Evolutionary conservation across 2,329 filamentous ascomycete species (phyloP), one percentile per base, ranked within the genome.

Genomic region (Mollisiaceae sp.): DNA sequence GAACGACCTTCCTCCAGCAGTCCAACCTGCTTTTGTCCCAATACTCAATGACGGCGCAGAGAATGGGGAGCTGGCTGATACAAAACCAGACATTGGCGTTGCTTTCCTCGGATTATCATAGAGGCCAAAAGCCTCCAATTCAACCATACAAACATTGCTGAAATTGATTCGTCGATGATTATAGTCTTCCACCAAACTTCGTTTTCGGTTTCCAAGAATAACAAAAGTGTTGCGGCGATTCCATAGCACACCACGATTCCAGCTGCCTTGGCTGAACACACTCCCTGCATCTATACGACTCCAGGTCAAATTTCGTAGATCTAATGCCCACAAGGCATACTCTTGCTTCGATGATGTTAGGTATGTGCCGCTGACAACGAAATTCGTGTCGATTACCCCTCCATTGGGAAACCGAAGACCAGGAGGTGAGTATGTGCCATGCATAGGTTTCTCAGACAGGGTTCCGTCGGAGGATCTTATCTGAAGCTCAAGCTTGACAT

Each of bases 81-180:
- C 84, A 77, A 95, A 97, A 11, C 89, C 91, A 0, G 93, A 96
- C 72, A 92, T 88, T 1, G 94, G 91, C 4, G 87, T 82, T 0
- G 85, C 87, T 76, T 90, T 91, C 69, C 94, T 88, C 12, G 95
- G 94, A 76, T 98, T 99, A 76, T 98, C 94, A 77, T 97, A 98
- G 52, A 99, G 89, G 1, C 95, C 95, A 80, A 98, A 99, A 0
- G 95, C 94, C 76, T 99, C 95, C 12, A 99, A 83, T 78, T 99
- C 95, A 9, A 99, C 94, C 84, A 98, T 91, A 77, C 95, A 98
- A 35, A 98, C 89, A 75, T 99, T 96, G 11, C 91, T 92, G 77
- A 98, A 99, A 78, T 99, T 99, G 79, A 99, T 96, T 32, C 95
- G 90, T 12, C 95, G 91, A 75, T 98, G 95, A 76, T 98, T 98